Percentiles rank a stretch among this genome's conserved stretches.
Evolutionary conservation across 139 green algal genomes (phyloP).

Genomic region (Monoraphidium neglectum): DNA sequence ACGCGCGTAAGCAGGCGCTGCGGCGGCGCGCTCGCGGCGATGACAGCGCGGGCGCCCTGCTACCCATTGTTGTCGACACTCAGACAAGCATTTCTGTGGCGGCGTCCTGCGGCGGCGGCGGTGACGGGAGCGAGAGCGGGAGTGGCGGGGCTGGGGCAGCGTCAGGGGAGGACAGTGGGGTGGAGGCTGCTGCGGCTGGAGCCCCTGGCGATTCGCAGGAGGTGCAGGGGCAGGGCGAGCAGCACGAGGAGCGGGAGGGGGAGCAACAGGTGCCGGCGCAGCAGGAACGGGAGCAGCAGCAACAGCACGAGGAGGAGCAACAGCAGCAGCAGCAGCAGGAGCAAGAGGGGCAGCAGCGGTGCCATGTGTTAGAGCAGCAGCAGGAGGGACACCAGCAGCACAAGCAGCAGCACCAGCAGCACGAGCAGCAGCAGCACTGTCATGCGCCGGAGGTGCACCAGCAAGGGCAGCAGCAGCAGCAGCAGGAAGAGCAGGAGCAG

Average conservation of each 20-base stretch:
- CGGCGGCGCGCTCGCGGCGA: constrained; percentile 1
- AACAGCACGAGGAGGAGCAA: neutral
- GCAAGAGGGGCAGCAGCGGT: constrained; percentile 8
- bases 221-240: neutral
- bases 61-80: constrained; percentile 25
- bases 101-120: no score
- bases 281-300: constrained; percentile 6
- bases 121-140: no score
- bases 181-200: neutral
- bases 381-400: neutral
- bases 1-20: constrained; percentile 16
- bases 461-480: no score
- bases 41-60: neutral
- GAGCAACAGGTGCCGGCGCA: neutral
- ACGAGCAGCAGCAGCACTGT: neutral
- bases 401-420: neutral
- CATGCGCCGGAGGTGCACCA: no score
- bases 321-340: neutral
- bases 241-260: constrained; percentile 9
- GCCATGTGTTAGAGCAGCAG: neutral
- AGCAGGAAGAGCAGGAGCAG: no score
- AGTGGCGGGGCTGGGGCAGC: neutral
- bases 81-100: constrained; percentile 23
- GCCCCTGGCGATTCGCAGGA: no score
- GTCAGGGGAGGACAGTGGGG: neutral